These are phyloP conservation scores for Coemansia interrupta DNA, from an alignment of 192 early-diverging fungal species.

Conservation along the genomic window DNA sequence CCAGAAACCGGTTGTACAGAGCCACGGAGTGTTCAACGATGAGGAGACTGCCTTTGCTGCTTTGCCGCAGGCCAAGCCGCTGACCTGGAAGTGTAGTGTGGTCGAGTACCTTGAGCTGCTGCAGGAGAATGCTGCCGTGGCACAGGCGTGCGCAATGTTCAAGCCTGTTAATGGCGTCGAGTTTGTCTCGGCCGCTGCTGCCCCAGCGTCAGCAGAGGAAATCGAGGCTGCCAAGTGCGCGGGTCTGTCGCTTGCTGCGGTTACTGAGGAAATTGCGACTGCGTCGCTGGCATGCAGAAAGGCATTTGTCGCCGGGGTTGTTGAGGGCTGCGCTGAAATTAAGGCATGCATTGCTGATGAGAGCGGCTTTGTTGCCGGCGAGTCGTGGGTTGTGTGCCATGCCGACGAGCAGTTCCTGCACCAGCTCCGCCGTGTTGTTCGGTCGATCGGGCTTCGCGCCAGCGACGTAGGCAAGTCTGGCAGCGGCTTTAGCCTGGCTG, in stretches of 20 bases:
- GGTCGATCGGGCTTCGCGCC: slow-evolving; percentile 31
- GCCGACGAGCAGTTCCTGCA: slow-evolving; percentile 9
- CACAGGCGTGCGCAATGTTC: slow-evolving; percentile 30
- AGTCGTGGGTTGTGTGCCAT: slow-evolving; percentile 18
- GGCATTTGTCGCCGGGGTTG: slow-evolving; percentile 39
- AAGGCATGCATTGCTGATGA: background rate
- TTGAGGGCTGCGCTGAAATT: slow-evolving; percentile 18
- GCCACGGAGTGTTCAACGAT: slow-evolving; percentile 22
- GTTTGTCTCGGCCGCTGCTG: slow-evolving; percentile 23
- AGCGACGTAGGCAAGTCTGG: slow-evolving; percentile 12
- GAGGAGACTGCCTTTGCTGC: slow-evolving; percentile 28
- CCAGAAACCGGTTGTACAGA: slow-evolving; percentile 8
- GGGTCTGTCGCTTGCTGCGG: slow-evolving; percentile 35
- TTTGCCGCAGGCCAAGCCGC: slow-evolving; percentile 20
- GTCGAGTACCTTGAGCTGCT: slow-evolving; percentile 39
- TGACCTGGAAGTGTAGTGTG: slow-evolving; percentile 44
- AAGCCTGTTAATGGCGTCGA: slow-evolving; percentile 32
- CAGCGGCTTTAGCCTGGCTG: slow-evolving; percentile 5
- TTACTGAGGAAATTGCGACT: background rate
- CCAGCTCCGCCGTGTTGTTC: slow-evolving; percentile 25
- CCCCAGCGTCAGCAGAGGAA: slow-evolving; percentile 11
- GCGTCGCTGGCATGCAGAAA: slow-evolving; percentile 22
- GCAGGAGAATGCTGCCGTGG: slow-evolving; percentile 16
- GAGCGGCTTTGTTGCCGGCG: background rate
- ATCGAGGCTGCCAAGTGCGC: slow-evolving; percentile 24